Evolutionary conservation across 805 yeast species (phyloP).

Genomic region (Suhomyces tanzawaensis): DNA sequence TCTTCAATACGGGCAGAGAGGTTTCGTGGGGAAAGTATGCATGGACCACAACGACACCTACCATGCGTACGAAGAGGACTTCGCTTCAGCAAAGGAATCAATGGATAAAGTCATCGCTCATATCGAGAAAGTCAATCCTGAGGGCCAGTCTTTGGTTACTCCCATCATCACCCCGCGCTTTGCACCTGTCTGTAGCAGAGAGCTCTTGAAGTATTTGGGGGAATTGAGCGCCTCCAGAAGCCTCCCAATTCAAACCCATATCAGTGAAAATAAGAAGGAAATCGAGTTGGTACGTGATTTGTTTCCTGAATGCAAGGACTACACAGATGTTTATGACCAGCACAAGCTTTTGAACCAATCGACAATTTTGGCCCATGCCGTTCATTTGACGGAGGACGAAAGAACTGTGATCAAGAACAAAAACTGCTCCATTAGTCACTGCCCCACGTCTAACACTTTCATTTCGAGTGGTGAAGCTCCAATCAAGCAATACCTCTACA

Average conservation of each 20-base stretch:
- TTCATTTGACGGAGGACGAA: constrained; percentile 71
- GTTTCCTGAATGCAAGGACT: constrained; percentile 68
- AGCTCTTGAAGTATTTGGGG: constrained; percentile 64
- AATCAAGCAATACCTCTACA: constrained; percentile 59
- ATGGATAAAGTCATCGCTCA: constrained; percentile 59
- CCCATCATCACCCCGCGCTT: constrained; percentile 92
- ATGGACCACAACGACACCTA: constrained; percentile 72
- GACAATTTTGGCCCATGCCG: constrained; percentile 87
- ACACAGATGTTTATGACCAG: constrained; percentile 74
- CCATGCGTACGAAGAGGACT: constrained; percentile 69
- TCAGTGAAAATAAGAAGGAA: constrained; percentile 79
- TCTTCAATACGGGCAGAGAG: constrained; percentile 71
- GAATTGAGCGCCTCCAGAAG: constrained; percentile 45
- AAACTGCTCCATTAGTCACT: constrained; percentile 78
- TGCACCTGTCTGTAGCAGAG: constrained; percentile 80
- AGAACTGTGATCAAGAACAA: constrained; percentile 51
- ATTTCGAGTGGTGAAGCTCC: constrained; percentile 90
- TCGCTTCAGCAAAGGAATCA: constrained; percentile 50
- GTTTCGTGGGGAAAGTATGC: constrained; percentile 89
- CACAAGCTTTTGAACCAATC: constrained; percentile 56
- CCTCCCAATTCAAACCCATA: constrained; percentile 83
- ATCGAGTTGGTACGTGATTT: constrained; percentile 66
- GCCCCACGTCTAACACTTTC: constrained; percentile 89
- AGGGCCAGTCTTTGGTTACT: constrained; percentile 43
- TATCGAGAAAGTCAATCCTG: constrained; percentile 52